Base-by-base conservation (phyloP, 2,329 filamentous ascomycete genomes). In the Hypomyces rosellus region DNA sequence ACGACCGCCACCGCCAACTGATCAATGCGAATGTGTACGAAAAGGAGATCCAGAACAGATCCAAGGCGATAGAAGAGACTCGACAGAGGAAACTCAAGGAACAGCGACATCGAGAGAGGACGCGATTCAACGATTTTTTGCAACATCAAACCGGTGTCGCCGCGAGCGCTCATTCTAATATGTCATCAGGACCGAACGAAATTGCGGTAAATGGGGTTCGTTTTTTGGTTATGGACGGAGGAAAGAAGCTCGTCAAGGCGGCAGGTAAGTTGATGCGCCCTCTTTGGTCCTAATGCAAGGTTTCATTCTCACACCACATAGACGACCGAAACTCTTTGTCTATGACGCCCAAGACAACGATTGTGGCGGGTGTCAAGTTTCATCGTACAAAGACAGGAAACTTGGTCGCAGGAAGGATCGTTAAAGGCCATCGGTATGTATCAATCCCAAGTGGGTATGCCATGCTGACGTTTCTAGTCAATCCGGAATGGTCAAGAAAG, bases 351-450 rank as follows among this genome's bases (percentile, higher is more conserved):
- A 93, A 90, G 68, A 80, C 77, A 55, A 78, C 85, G 38, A 71
- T 74, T 5, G 74, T 95, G 54, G 88, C 86, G 47, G 88, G 89
- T 39, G 87, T 95, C 60, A 83, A 80, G 56, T 96, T 95, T 64
- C 78, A 89, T 61, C 81, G 90, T 57, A 95, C 88, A 68, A 95
- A 92, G 66, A 86, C 85, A 59, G 90, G 90, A 54, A 96, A 95
- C 59, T 78, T 96, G 22, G 86, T 91, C 62, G 85, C 89, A 49
- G 79, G 86, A 61, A 84, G 86, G 55, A 76, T 89, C 50, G 79
- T 92, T 53, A 84, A 85, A 65, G 83, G 84, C 55, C 86, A 88
- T 67, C 84, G 81, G 88, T 92, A 81, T 70, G 83, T 77, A 46
- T 30, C 51, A 49, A 57, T 52, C 47, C 43, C 52, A 36, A 18